These are phyloP conservation scores for Gamarada debralockiae DNA, from an alignment of 495 filamentous ascomycete genomes.

Conservation along the genomic window DNA sequence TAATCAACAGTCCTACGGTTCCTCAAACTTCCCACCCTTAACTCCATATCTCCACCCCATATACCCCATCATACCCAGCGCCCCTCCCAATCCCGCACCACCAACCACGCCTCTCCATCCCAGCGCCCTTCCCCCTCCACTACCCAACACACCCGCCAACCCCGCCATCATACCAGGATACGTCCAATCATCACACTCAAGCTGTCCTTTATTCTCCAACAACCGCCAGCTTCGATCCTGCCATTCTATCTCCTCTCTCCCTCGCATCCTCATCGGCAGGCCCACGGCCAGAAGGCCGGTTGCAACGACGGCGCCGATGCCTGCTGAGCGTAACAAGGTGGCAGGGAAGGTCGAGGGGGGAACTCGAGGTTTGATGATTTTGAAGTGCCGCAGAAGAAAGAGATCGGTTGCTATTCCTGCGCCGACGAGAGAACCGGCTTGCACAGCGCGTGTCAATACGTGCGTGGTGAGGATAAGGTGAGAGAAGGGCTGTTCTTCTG, in stretches of 20 bases:
- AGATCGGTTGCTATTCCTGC: slow-evolving; percentile 19
- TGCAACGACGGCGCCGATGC: slow-evolving; percentile 27
- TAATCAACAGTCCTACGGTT: background rate
- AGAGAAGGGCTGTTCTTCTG: slow-evolving; percentile 55
- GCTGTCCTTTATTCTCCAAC: slow-evolving; percentile 48
- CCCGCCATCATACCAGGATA: slow-evolving; percentile 32
- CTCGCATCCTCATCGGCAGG: slow-evolving; percentile 45
- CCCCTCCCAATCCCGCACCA: slow-evolving; percentile 37
- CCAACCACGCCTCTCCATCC: slow-evolving; percentile 32
- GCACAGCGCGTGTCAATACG: slow-evolving; percentile 50
- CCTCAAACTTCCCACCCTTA: slow-evolving; percentile 27
- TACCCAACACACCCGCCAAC: slow-evolving; percentile 28
- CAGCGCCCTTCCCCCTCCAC: slow-evolving; percentile 16
- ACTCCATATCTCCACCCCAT: slow-evolving; percentile 35
- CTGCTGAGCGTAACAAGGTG: slow-evolving; percentile 34
- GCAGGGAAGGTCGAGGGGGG: slow-evolving; percentile 3
- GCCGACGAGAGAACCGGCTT: slow-evolving; percentile 42
- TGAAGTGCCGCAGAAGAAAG: slow-evolving; percentile 4
- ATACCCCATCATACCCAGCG: slow-evolving; percentile 34
- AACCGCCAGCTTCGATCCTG: slow-evolving; percentile 57
- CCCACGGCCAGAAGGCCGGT: slow-evolving; percentile 30
- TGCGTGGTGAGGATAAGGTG: slow-evolving; percentile 52
- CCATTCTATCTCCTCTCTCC: slow-evolving; percentile 57
- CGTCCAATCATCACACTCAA: slow-evolving; percentile 46
- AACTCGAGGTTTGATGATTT: background rate